Evolutionary conservation across 2,329 filamentous ascomycete genomes (phyloP).

Genomic region (Rachicladosporium sp.): DNA sequence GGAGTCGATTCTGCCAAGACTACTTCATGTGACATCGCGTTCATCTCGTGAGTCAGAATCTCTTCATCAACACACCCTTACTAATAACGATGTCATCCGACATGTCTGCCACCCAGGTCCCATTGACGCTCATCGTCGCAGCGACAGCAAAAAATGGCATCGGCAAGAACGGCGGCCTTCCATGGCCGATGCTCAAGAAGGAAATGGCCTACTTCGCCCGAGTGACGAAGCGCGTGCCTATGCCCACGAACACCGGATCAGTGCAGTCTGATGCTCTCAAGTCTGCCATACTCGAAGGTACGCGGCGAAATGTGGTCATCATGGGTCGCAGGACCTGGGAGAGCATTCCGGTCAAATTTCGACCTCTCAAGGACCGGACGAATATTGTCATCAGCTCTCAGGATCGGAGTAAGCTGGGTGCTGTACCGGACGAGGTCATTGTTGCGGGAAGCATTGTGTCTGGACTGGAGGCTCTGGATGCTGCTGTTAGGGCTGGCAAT

Average conservation of each 20-base stretch:
- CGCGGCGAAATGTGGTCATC: slow-evolving; percentile 53
- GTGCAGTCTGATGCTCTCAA: slow-evolving; percentile 13
- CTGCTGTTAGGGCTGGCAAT: slow-evolving; percentile 13
- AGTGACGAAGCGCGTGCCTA: slow-evolving; percentile 61
- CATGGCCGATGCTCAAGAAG: slow-evolving; percentile 76
- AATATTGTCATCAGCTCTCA: slow-evolving; percentile 68
- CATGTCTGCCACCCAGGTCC: slow-evolving; percentile 1
- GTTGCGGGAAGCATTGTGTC: slow-evolving; percentile 31
- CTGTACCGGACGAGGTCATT: slow-evolving; percentile 36
- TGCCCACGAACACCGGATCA: slow-evolving; percentile 31
- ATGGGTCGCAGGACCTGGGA: slow-evolving; percentile 99
- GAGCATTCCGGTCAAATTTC: slow-evolving; percentile 64
- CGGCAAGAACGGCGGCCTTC: slow-evolving; percentile 63
- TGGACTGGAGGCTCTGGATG: slow-evolving; percentile 22
- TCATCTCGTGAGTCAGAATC: too few species aligned
- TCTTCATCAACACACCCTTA: too few species aligned
- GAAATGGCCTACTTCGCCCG: slow-evolving; percentile 95
- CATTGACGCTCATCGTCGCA: slow-evolving; percentile 82
- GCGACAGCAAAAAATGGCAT: slow-evolving; percentile 83
- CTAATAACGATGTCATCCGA: too few species aligned
- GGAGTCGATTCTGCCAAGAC: too few species aligned
- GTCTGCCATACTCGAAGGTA: too few species aligned
- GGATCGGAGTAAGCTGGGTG: slow-evolving; percentile 10
- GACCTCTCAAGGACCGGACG: slow-evolving; percentile 65
- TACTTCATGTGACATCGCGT: too few species aligned